Evolutionary conservation across 2,329 filamentous ascomycete genomes (phyloP), one percentile per base, ranked within the genome.

Genomic region (Phaeosphaeria sp.): DNA sequence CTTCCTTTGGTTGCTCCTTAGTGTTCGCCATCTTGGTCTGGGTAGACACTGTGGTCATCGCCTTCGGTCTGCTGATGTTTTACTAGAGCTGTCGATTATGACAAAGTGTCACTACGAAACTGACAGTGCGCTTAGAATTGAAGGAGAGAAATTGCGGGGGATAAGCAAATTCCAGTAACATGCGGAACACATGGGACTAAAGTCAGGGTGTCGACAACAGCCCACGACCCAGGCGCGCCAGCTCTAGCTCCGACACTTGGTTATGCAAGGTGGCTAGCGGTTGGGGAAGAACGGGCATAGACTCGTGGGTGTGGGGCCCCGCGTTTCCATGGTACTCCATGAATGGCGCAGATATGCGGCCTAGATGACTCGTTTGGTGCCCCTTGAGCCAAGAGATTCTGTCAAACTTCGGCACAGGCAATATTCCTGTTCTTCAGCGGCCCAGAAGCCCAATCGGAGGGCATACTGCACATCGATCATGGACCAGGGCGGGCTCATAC

Each of bases 241-340:
- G 51, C 27, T 52, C 57, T 68, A 61, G 61, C 47, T 56, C 52
- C 22, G 52, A 59, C 52, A 63, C 59, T 40, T 24, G 30, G 33
- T 33, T 36, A 21, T 50, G 18, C 48, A 40, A 51, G 51, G 53
- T 52, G 42, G 54, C 64, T 69, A 65, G 53, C 45, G 53, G 43
- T 55, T 64, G 58, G 62, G 56, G 56, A 66, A 46, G 51, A 53
- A 61, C 42, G 53, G 60, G 52, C 57, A 51, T 42, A 59, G 51
- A 60, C 45, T 47, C 59, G 44, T 57, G 47, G 64, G 55, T 60
- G 66, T 65, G 70, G 70, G 68, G 69, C 68, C 68, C 70, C 71
- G 68, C 66, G 62, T 64, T 65, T 60, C 53, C 57, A 66, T 55
- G 55, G 51, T 55, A 36, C 30, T 6, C 30, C 6, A 36, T 51